These are phyloP conservation scores for Chaetomium olivaceum DNA, from an alignment of 2,329 filamentous ascomycete genomes.

Conservation along the genomic window DNA sequence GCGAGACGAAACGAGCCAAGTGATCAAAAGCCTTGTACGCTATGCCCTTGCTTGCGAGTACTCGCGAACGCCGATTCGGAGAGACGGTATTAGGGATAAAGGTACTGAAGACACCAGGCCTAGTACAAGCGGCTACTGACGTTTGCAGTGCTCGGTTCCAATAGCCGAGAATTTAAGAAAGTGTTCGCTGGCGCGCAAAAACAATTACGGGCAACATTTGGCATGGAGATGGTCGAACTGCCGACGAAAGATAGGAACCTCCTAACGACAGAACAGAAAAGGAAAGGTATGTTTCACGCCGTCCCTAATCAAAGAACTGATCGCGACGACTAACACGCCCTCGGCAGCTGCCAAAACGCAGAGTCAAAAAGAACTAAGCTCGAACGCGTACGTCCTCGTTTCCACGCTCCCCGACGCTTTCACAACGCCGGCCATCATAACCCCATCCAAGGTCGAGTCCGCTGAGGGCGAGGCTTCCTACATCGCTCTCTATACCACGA, in stretches of 20 bases:
- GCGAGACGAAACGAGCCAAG: constrained; percentile 46
- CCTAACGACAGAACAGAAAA: constrained; percentile 63
- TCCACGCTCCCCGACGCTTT: constrained; percentile 70
- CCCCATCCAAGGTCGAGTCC: constrained; percentile 66
- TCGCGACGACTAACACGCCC: constrained; percentile 9
- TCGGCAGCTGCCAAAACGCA: constrained; percentile 47
- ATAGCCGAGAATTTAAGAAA: constrained; percentile 68
- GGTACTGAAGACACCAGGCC: constrained; percentile 43
- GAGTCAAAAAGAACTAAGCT: constrained; percentile 53
- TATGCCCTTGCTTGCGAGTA: constrained; percentile 68
- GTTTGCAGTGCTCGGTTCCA: constrained; percentile 67
- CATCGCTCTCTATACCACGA: constrained; percentile 74
- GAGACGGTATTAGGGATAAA: constrained; percentile 64
- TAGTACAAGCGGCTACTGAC: constrained; percentile 5
- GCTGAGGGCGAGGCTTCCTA: constrained; percentile 74
- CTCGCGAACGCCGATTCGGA: constrained; percentile 58
- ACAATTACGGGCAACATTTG: constrained; percentile 71
- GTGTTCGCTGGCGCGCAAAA: constrained; percentile 78
- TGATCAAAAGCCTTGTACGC: constrained; percentile 67
- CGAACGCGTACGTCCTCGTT: constrained; percentile 75
- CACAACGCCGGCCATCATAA: constrained; percentile 65
- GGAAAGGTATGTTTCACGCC: constrained; percentile 60
- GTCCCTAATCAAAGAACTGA: not conserved
- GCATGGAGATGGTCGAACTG: constrained; percentile 89
- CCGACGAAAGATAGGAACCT: constrained; percentile 80